Evolutionary conservation across 768 basidiomycete genomes (phyloP), one percentile per base, ranked within the genome.

Genomic region (Russula emetica): DNA sequence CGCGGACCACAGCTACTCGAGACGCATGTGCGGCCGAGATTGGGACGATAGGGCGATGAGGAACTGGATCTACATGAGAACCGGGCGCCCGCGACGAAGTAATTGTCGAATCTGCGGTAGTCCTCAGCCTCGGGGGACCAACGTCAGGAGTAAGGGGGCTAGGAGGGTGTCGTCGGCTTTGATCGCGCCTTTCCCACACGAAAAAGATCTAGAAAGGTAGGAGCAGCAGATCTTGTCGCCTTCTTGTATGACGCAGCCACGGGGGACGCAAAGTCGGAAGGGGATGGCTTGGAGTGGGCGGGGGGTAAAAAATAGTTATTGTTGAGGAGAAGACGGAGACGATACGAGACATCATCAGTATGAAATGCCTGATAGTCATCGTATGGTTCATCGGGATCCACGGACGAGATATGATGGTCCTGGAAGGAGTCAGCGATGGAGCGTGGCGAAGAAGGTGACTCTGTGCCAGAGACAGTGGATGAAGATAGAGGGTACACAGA

Each of bases 221-320:
- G 78, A 8, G 82, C 78, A n/a, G 80, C 74, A 10, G 78, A 70
- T 67, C 73, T 82, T 72, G 75, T 67, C 1, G 78, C 70, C 54
- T 78, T 79, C 72, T 84, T 88, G 62, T 79, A 76, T 34, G 76
- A 63, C 38, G 75, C 53, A 14, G 66, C 55, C 36, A 67, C 66
- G 2, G 78, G 73, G 2, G 81, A 74, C 20, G 82, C 80, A 63
- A 92, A 82, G 57, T 88, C 84, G 30, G 86, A 79, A 2, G 85
- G 82, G 11, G 83, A 83, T 2, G 92, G 92, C 71, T 94, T 94
- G 47, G 85, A 81, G 70, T 94, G 92, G 0, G 92, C 91, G 11
- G 92, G 92, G 4, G 92, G 92, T 42, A 94, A 84, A 71, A 90
- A 94, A 72, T 94, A 94, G 71, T 81, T 92, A 74, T 94, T 94